Evolutionary conservation across 2,329 filamentous ascomycete genomes (phyloP), one percentile per base, ranked within the genome.

Genomic region (Balansia obtecta): DNA sequence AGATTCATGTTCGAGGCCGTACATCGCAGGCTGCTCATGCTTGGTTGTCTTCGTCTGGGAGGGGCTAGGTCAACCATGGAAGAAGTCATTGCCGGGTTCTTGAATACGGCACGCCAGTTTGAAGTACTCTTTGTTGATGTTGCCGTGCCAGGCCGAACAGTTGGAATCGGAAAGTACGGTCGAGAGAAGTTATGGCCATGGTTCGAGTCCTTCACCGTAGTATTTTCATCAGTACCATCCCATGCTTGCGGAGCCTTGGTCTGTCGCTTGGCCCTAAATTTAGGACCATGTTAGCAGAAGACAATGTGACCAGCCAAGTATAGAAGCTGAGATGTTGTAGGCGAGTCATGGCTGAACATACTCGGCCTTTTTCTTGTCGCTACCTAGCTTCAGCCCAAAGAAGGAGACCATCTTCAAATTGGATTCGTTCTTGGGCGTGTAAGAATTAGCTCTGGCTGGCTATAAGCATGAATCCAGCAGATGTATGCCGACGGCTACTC

Each of bases 351-450:
- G 18, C 4, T 13, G 37, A 50, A 40, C 50, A 20, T 62, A 70
- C 75, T 70, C 61, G n/a, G 66, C 73, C 71, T 76, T 78, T 63
- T 79, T 80, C 66, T 73, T 79, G 54, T 76, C 74, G 56, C 70
- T 69, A 46, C 75, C 74, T 53, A 79, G 67, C 60, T 73, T 78
- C 60, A 80, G 65, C 46, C 76, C 76, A 55, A 80, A 79, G 55
- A 80, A 77, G 2, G 77, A 79, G 20, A 80, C 77, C 77, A 80
- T 80, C n/a, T 33, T 43, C 48, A 41, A 33, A 11, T 20, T 38
- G 27, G 4, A 30, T 32, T 41, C 33, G 12, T 50, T 27, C n/a
- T 15, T n/a, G 32, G 18, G 12, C 37, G 43, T 37, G 39, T 52
- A 46, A 46, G 15, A 27, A 40, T 32, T 44, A 34, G 12, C 33